phyloP scores from a whole-genome alignment of 2,329 filamentous ascomycete species.

The Botryotinia convoluta region DNA sequence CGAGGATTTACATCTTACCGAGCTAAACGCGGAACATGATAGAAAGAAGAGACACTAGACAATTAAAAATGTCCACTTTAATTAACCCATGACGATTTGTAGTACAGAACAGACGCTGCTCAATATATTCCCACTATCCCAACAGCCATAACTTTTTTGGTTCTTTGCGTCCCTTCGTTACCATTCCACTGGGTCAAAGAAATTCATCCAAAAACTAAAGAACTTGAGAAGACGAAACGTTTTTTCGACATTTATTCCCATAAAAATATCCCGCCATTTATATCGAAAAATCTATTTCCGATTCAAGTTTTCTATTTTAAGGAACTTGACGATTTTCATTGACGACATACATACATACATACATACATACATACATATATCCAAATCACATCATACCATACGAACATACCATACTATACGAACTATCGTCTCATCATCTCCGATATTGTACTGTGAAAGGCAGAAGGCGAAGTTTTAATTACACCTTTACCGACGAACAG shows the following conservation, averaged over 20 bases:
- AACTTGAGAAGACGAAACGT: background rate
- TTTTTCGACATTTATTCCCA: background rate
- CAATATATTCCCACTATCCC: slow-evolving; percentile 37
- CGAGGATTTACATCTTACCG: slow-evolving; percentile 11
- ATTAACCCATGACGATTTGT: slow-evolving; percentile 34
- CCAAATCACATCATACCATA: background rate
- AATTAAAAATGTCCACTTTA: background rate
- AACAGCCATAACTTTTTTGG: slow-evolving; percentile 26
- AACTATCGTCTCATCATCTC: background rate
- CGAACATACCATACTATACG: background rate
- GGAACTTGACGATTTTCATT: slow-evolving; percentile 5
- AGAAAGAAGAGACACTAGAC: background rate
- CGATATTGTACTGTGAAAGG: background rate
- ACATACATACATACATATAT: background rate
- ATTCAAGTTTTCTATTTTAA: slow-evolving; percentile 7
- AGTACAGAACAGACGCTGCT: slow-evolving; percentile 31
- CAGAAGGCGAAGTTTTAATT: background rate
- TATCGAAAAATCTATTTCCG: background rate
- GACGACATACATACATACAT: background rate
- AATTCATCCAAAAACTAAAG: background rate
- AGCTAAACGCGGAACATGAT: slow-evolving; percentile 14
- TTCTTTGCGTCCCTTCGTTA: slow-evolving; percentile 35
- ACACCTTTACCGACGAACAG: background rate
- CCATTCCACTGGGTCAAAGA: slow-evolving; percentile 33
- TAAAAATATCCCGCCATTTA: background rate